Conservation (phyloP, 441 rosid genomes). For the Breynia disticha region DNA sequence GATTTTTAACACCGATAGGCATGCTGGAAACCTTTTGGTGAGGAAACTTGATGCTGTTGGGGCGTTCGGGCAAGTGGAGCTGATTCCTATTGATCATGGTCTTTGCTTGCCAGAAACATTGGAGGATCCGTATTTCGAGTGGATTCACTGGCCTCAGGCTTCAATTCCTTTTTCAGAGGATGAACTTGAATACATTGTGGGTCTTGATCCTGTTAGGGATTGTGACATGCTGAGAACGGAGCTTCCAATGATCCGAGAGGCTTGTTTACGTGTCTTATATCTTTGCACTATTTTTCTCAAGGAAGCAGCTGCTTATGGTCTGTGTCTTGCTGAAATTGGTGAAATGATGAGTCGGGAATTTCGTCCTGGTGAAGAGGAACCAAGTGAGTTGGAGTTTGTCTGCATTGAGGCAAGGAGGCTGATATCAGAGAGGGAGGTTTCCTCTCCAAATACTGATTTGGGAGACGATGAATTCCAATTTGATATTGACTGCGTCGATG, state of each 20-base stretch:
- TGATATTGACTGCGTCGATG: constrained; percentile 42
- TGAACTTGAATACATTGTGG: constrained; percentile 34
- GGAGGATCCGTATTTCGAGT: constrained; percentile 50
- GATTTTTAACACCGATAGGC: constrained; percentile 44
- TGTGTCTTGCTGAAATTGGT: constrained; percentile 46
- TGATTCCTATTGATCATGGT: constrained; percentile 49
- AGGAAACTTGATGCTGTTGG: constrained; percentile 37
- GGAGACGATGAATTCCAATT: constrained; percentile 29
- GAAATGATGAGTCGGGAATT: constrained; percentile 52
- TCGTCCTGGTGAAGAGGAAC: constrained; percentile 40
- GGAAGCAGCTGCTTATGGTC: constrained; percentile 35
- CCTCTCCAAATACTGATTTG: constrained; percentile 22
- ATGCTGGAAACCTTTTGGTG: constrained; percentile 48
- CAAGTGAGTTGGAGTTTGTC: constrained; percentile 41
- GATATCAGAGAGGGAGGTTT: constrained; percentile 25
- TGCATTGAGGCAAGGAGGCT: constrained; percentile 38
- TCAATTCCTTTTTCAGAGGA: constrained; percentile 46
- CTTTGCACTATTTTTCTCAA: constrained; percentile 44
- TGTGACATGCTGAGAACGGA: constrained; percentile 34
- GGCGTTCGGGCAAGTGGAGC: constrained; percentile 35
- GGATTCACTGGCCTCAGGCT: constrained; percentile 58
- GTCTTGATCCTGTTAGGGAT: constrained; percentile 27
- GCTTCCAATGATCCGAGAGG: constrained; percentile 45
- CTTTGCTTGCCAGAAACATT: constrained; percentile 48
- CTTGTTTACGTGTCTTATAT: constrained; percentile 33